These are phyloP conservation scores for Leccinellum luteum DNA, from an alignment of 768 basidiomycete species.

Conservation along the genomic window DNA sequence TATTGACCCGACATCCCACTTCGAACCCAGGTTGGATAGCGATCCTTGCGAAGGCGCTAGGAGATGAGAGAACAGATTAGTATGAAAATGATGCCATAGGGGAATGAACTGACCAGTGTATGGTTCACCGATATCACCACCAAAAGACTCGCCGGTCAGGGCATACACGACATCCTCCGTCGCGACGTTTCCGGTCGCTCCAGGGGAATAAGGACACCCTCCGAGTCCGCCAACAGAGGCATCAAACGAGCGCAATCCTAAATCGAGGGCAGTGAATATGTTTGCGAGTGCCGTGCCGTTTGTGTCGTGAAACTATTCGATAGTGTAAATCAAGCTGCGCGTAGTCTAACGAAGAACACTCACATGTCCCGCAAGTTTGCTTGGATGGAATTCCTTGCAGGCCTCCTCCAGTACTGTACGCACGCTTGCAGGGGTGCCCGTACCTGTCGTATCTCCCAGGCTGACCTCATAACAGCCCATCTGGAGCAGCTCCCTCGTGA, in stretches of 20 bases:
- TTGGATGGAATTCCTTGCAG: constrained; percentile 55
- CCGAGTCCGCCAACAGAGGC: constrained; percentile 87
- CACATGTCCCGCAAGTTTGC: constrained; percentile 63
- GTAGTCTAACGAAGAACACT: constrained; percentile 33
- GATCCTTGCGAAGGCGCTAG: neutral
- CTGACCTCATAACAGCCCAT: constrained; percentile 97
- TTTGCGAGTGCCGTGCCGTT: constrained; percentile 82
- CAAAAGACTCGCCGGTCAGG: constrained; percentile 59
- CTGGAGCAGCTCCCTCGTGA: constrained; percentile 67
- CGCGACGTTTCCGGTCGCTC: constrained; percentile 92
- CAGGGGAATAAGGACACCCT: constrained; percentile 95
- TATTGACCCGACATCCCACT: constrained; percentile 37
- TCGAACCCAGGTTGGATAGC: constrained; percentile 2
- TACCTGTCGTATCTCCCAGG: constrained; percentile 89
- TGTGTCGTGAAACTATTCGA: constrained; percentile 79
- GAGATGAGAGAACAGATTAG: neutral
- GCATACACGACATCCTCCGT: constrained; percentile 92
- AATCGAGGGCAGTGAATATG: constrained; percentile 63
- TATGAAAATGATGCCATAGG: neutral
- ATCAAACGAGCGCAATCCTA: constrained; percentile 81
- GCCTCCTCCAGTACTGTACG: constrained; percentile 69
- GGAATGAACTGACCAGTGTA: constrained; percentile 15
- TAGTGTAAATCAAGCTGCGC: neutral
- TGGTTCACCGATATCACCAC: constrained; percentile 43
- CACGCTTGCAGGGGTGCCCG: constrained; percentile 72